Conservation (phyloP, 148 eudicot genomes). For the Persicaria tinctoria region DNA sequence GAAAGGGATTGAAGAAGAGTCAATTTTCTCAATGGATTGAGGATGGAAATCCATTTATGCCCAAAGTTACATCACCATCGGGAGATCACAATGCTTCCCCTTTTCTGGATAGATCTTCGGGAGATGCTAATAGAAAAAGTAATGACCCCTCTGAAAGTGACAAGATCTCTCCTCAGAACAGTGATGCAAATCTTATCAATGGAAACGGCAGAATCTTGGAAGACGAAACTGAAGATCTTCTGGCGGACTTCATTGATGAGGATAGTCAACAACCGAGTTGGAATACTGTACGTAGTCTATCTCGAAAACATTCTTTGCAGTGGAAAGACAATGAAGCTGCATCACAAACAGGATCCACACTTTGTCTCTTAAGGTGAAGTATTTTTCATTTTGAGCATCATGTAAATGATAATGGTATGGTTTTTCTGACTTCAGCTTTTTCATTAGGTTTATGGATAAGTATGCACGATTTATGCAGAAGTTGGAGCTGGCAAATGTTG, state of each 20-base stretch:
- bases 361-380: conserved; percentile 78
- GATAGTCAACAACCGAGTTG: conserved; percentile 97
- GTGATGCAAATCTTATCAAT: conserved; percentile 35
- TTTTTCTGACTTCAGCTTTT: background rate
- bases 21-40: conserved; percentile 68
- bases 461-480: conserved; percentile 97
- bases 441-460: conserved; percentile 82
- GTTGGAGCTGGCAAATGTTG: conserved; percentile 74
- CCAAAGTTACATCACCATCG: conserved; percentile 38
- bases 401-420: background rate
- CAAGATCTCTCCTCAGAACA: conserved; percentile 21
- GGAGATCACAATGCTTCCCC: conserved; percentile 36
- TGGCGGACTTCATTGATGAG: conserved; percentile 96
- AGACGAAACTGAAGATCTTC: conserved; percentile 98
- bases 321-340: conserved; percentile 56
- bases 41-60: conserved; percentile 64
- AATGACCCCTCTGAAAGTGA: conserved; percentile 14
- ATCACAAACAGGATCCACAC: conserved; percentile 89
- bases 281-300: conserved; percentile 41
- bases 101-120: conserved; percentile 32
- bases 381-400: conserved; percentile 6
- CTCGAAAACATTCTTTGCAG: conserved; percentile 37
- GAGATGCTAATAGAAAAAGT: conserved; percentile 20
- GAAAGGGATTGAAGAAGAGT: conserved; percentile 39
- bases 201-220: conserved; percentile 41